Percentiles rank a stretch among this genome's conserved stretches.
phyloP scores from a whole-genome alignment of 2,329 filamentous ascomycete species.

The Macroventuria anomochaeta region DNA sequence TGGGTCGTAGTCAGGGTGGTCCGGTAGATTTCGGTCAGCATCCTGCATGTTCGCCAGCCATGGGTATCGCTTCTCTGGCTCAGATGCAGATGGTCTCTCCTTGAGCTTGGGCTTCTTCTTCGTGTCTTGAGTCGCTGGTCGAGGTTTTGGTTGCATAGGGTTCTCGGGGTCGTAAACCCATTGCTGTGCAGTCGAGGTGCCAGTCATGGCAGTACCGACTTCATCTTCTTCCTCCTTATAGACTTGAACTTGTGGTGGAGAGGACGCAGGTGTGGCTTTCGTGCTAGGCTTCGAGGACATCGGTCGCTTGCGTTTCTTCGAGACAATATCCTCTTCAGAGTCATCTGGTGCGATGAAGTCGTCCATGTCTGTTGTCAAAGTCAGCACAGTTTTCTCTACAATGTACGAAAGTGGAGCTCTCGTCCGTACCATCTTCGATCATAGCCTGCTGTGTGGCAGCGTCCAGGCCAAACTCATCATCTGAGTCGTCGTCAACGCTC shows the following conservation, averaged over 20 bases:
- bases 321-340: constrained; percentile 66
- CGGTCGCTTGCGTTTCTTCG: constrained; percentile 74
- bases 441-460: constrained; percentile 62
- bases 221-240: constrained; percentile 58
- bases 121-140: constrained; percentile 42
- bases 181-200: constrained; percentile 76
- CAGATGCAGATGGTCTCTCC: constrained; percentile 76
- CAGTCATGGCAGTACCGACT: constrained; percentile 61
- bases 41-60: constrained; percentile 90
- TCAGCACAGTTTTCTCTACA: constrained; percentile 1
- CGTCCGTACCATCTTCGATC: constrained; percentile 58
- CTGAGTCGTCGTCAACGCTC: constrained; percentile 66
- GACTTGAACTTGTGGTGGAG: constrained; percentile 45
- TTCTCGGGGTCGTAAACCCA: constrained; percentile 78
- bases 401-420: not conserved
- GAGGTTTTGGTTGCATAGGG: constrained; percentile 58
- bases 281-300: constrained; percentile 67
- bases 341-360: constrained; percentile 90
- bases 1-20: constrained; percentile 88
- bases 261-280: constrained; percentile 58
- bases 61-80: constrained; percentile 84
- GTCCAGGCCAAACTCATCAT: constrained; percentile 71
- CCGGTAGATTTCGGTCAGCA: constrained; percentile 78
- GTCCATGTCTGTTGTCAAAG: constrained; percentile 68
- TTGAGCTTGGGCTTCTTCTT: constrained; percentile 49